A percentile compares a stretch with the other conserved stretches of the same genome.
Evolutionary conservation across 108 stramenopile genomes (phyloP).

Genomic region (Hondaea fermentalgiana): DNA sequence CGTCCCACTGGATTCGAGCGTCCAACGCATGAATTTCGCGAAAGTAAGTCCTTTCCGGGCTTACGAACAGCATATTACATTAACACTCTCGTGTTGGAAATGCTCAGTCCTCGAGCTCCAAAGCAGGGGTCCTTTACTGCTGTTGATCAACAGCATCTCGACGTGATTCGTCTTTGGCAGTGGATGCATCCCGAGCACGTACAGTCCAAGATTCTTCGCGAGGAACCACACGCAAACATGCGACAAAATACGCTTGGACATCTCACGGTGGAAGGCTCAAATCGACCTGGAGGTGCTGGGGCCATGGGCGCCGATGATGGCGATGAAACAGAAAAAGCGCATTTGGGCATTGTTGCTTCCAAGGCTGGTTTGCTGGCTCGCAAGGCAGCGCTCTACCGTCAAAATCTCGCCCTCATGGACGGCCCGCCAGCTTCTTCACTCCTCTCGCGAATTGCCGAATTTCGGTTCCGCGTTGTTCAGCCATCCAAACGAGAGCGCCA

Average conservation of each 20-base stretch:
- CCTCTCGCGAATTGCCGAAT: background rate
- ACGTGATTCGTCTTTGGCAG: background rate
- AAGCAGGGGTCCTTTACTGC: background rate
- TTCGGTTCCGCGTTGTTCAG: background rate
- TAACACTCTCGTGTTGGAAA: background rate
- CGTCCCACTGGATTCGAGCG: background rate
- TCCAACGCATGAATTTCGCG: background rate
- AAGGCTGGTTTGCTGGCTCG: background rate
- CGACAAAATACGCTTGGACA: too few species aligned
- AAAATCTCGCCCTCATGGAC: background rate
- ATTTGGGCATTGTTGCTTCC: too few species aligned
- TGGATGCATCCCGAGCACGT: background rate
- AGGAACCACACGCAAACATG: background rate
- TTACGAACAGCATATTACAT: background rate
- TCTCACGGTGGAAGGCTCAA: too few species aligned
- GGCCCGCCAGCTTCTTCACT: background rate
- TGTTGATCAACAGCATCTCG: background rate
- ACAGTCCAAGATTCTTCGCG: background rate
- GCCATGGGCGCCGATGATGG: too few species aligned
- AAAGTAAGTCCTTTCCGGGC: background rate
- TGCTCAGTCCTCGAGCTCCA: background rate
- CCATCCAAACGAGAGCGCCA: background rate
- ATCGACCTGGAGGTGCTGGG: too few species aligned
- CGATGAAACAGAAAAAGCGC: too few species aligned
- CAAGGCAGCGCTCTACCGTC: background rate